These are phyloP conservation scores for Hygrophila difformis DNA, from an alignment of 257 asterid species.

Conservation along the genomic window DNA sequence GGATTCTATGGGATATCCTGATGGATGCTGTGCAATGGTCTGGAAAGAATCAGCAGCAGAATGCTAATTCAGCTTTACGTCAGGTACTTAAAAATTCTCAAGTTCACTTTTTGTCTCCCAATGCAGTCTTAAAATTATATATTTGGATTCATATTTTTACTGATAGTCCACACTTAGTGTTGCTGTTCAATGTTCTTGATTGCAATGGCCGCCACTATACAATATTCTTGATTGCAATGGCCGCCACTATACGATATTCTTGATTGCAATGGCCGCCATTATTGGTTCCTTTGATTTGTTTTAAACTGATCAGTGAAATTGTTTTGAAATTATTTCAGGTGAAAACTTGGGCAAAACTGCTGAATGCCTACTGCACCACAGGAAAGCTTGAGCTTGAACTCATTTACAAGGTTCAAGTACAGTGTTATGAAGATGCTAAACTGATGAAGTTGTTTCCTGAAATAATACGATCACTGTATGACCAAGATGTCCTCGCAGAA, in stretches of 20 bases:
- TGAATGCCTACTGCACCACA: conserved; percentile 73
- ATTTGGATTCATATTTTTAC: no score
- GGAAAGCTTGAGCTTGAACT: conserved; percentile 94
- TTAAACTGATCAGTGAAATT: neutral
- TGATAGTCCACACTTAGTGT: neutral
- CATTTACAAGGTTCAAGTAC: conserved; percentile 86
- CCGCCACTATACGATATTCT: neutral
- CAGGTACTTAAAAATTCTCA: conserved; percentile 42
- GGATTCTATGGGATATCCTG: conserved; percentile 87
- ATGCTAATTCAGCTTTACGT: conserved; percentile 83
- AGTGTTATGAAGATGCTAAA: conserved; percentile 95
- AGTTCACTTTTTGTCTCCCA: no score
- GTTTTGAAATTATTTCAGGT: conserved; percentile 32
- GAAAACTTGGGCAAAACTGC: conserved; percentile 75
- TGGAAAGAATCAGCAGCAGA: conserved; percentile 95
- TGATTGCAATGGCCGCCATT: no score
- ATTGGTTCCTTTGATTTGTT: no score
- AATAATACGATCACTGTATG: conserved; percentile 80
- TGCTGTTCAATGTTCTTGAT: neutral
- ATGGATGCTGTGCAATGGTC: conserved; percentile 99
- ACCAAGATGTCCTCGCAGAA: conserved; percentile 91
- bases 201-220: no score
- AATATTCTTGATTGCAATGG: no score
- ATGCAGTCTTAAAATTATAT: no score
- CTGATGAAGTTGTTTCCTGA: conserved; percentile 96